A percentile compares a stretch with the other conserved stretches of the same genome.
Evolutionary conservation across 768 basidiomycete genomes (phyloP).

Genomic region (Nidularia pulvinata): DNA sequence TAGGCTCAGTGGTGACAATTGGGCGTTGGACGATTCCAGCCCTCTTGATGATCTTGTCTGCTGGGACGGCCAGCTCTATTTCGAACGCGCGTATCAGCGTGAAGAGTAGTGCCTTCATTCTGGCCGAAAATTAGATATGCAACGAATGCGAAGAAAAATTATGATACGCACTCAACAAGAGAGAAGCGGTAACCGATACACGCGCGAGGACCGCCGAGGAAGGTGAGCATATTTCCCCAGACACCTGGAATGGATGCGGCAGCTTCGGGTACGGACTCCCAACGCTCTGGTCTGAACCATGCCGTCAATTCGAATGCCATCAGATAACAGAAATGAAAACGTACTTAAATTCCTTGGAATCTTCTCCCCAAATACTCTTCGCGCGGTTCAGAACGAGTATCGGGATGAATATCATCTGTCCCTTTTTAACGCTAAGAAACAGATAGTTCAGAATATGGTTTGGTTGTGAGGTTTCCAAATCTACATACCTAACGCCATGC

Average conservation of each 20-base stretch:
- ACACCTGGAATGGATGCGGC: conserved; percentile 52
- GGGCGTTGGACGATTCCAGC: conserved; percentile 36
- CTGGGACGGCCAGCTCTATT: conserved; percentile 52
- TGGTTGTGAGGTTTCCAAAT: too few species aligned
- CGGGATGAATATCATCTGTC: conserved; percentile 46
- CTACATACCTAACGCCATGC: conserved; percentile 37
- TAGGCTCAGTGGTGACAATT: conserved; percentile 33
- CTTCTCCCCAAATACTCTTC: conserved; percentile 59
- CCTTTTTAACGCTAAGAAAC: conserved; percentile 44
- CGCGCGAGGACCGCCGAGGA: conserved; percentile 62
- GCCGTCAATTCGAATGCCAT: background rate
- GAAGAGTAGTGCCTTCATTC: conserved; percentile 36
- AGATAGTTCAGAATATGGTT: too few species aligned
- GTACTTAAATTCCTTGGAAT: conserved; percentile 62
- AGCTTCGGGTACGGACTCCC: conserved; percentile 46
- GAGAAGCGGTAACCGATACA: conserved; percentile 73
- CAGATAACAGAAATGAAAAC: background rate
- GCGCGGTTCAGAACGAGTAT: conserved; percentile 53
- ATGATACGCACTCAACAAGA: conserved; percentile 50
- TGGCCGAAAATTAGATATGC: too few species aligned
- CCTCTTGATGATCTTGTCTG: conserved; percentile 37
- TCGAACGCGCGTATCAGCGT: conserved; percentile 51
- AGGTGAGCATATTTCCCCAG: conserved; percentile 58
- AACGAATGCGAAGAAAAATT: too few species aligned
- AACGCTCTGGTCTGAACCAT: conserved; percentile 57